These are phyloP conservation scores for Domatiomyces catenatus DNA, from an alignment of 2,329 filamentous ascomycete species.

Conservation along the genomic window DNA sequence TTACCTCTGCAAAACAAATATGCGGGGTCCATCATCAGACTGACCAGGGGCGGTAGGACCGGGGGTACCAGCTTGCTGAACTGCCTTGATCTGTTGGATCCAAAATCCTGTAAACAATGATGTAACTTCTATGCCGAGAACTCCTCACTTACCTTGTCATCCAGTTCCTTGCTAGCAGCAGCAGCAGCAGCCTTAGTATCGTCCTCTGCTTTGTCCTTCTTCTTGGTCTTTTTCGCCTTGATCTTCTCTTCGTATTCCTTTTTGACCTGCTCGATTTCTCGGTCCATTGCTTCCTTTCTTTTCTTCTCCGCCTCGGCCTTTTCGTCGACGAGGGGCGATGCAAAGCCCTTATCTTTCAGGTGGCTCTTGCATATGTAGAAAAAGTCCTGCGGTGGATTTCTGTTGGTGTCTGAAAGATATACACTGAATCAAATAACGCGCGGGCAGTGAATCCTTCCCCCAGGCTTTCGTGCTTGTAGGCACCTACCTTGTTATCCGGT, in stretches of 20 bases:
- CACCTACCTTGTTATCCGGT: slow-evolving; percentile 64
- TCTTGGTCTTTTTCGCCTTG: slow-evolving; percentile 50
- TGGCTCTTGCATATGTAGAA: slow-evolving; percentile 83
- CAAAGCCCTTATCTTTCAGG: slow-evolving; percentile 70
- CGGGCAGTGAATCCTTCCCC: neutral
- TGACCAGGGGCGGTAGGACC: slow-evolving; percentile 17
- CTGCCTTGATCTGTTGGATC: slow-evolving; percentile 27
- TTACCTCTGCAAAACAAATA: slow-evolving; percentile 73
- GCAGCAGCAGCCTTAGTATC: slow-evolving; percentile 17
- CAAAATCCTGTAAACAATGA: neutral
- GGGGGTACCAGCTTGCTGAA: slow-evolving; percentile 30
- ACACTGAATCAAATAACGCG: neutral
- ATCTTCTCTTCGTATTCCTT: slow-evolving; percentile 60
- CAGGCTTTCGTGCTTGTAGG: neutral
- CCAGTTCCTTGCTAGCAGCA: slow-evolving; percentile 29
- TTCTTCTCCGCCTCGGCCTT: slow-evolving; percentile 28
- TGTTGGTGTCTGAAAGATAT: neutral
- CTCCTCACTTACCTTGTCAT: slow-evolving; percentile 36
- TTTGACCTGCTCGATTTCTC: slow-evolving; percentile 33
- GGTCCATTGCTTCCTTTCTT: slow-evolving; percentile 29
- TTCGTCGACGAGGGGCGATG: slow-evolving; percentile 38
- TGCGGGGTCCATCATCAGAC: slow-evolving; percentile 53
- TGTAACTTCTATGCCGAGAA: neutral
- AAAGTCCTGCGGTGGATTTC: slow-evolving; percentile 47
- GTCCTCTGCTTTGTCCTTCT: slow-evolving; percentile 34